These are phyloP conservation scores for Hamamelis virginiana DNA, from an alignment of 164 flowering plant genomes.

Conservation along the genomic window DNA sequence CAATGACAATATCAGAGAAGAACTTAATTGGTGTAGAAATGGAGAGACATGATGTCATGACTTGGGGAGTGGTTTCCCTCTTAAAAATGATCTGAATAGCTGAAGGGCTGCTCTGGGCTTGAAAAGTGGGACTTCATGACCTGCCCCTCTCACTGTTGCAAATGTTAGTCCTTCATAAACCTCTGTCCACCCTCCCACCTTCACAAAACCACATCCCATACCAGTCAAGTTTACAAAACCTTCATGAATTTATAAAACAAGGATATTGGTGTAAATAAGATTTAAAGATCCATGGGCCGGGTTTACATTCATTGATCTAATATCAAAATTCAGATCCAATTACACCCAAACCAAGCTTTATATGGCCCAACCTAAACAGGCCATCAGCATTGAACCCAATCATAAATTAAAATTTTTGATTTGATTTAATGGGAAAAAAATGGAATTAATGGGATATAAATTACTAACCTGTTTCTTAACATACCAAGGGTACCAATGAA, in stretches of 20 bases:
- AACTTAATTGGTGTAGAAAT: neutral
- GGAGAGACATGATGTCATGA: conserved; percentile 26
- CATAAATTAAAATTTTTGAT: no score
- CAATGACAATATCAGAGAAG: neutral
- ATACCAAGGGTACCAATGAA: conserved; percentile 96
- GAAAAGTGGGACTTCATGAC: conserved; percentile 86
- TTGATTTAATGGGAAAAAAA: no score
- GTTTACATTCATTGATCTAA: no score
- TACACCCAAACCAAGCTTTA: no score
- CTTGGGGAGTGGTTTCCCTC: conserved; percentile 62
- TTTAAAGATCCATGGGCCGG: no score
- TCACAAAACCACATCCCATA: conserved; percentile 7
- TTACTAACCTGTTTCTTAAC: conserved; percentile 75
- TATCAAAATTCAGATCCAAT: no score
- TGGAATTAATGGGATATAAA: neutral
- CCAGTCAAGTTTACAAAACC: no score
- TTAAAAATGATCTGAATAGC: conserved; percentile 63
- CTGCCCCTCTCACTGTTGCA: conserved; percentile 92
- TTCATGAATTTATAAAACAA: no score
- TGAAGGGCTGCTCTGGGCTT: conserved; percentile 80
- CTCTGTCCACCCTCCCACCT: conserved; percentile 98
- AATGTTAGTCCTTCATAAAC: conserved; percentile 82
- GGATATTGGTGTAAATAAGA: no score
- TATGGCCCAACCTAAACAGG: no score
- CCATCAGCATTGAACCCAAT: no score